Percentiles rank a stretch among this genome's conserved stretches.
These are phyloP conservation scores for Stephanodiscus triporus DNA, from an alignment of 108 stramenopile species.

Conservation along the genomic window DNA sequence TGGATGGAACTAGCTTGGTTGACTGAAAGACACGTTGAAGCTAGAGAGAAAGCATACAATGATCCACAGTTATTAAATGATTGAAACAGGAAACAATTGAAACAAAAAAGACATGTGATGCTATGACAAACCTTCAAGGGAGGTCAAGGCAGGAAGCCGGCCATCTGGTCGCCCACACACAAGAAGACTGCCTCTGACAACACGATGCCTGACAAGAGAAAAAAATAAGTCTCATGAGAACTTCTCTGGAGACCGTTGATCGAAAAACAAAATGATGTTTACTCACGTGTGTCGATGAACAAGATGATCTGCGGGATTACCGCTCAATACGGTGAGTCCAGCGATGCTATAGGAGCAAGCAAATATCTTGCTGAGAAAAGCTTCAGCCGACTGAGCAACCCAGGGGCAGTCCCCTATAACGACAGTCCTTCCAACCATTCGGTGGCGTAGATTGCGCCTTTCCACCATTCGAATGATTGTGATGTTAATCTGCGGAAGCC, in stretches of 20 bases:
- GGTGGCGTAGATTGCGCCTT: conserved; percentile 54
- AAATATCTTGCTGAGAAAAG: conserved; percentile 67
- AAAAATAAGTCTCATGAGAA: neutral
- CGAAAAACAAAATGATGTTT: neutral
- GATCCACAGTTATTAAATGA: neutral
- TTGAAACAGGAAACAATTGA: too few species aligned
- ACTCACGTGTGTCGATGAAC: conserved; percentile 61
- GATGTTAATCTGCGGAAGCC: conserved; percentile 59
- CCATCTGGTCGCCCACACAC: conserved; percentile 72
- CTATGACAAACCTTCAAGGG: conserved; percentile 37
- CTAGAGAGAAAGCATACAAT: neutral
- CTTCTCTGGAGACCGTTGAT: too few species aligned
- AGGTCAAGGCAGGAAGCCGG: conserved; percentile 57
- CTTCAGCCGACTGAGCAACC: conserved; percentile 63
- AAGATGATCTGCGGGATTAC: conserved; percentile 65
- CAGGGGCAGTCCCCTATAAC: conserved; percentile 67
- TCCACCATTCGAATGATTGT: conserved; percentile 48
- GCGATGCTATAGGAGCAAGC: conserved; percentile 61
- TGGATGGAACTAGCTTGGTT: conserved; percentile 63
- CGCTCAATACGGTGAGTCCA: conserved; percentile 56
- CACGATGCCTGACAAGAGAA: conserved; percentile 45
- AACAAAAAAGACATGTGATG: neutral
- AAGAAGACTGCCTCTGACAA: conserved; percentile 56
- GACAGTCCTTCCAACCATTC: conserved; percentile 73
- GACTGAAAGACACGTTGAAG: conserved; percentile 54